Percentiles rank a stretch among this genome's conserved stretches.
Conservation (phyloP, 371 early-diverging fungal species). For the Rhizopus stolonifer region DNA sequence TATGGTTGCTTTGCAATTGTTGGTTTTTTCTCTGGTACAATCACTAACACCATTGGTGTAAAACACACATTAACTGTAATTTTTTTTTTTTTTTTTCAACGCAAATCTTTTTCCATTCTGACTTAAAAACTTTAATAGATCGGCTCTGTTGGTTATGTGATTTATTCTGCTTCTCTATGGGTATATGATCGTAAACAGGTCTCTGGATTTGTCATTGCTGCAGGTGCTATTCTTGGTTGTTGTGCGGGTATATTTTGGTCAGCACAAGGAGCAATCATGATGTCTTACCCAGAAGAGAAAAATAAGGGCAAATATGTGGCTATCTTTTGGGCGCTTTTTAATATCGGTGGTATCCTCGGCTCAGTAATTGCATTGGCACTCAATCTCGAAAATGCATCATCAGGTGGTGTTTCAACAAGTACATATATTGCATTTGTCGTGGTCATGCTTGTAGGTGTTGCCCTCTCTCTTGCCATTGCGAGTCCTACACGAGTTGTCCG, state of each 20-base stretch:
- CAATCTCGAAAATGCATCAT: constrained; percentile 51
- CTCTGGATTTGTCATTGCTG: constrained; percentile 49
- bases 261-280: constrained; percentile 71
- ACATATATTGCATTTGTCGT: constrained; percentile 70
- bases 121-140: constrained; percentile 17
- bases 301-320: constrained; percentile 76
- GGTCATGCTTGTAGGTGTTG: constrained; percentile 62
- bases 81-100: background rate
- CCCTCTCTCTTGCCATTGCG: constrained; percentile 52
- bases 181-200: constrained; percentile 47
- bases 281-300: constrained; percentile 66
- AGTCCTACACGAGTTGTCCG: constrained; percentile 62
- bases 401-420: constrained; percentile 49
- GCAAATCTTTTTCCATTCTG: background rate
- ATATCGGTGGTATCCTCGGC: constrained; percentile 78
- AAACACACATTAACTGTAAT: constrained; percentile 45
- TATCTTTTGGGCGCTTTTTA: constrained; percentile 81
- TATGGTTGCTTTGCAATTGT: constrained; percentile 70
- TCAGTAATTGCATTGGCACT: constrained; percentile 66
- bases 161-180: constrained; percentile 59
- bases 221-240: constrained; percentile 68
- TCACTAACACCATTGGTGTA: constrained; percentile 61
- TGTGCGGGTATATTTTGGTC: constrained; percentile 63
- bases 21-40: constrained; percentile 63
- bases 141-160: constrained; percentile 53